Percentiles rank a stretch among this genome's conserved stretches.
Conservation (phyloP, 2,329 filamentous ascomycete species). For the Fusarium poae region DNA sequence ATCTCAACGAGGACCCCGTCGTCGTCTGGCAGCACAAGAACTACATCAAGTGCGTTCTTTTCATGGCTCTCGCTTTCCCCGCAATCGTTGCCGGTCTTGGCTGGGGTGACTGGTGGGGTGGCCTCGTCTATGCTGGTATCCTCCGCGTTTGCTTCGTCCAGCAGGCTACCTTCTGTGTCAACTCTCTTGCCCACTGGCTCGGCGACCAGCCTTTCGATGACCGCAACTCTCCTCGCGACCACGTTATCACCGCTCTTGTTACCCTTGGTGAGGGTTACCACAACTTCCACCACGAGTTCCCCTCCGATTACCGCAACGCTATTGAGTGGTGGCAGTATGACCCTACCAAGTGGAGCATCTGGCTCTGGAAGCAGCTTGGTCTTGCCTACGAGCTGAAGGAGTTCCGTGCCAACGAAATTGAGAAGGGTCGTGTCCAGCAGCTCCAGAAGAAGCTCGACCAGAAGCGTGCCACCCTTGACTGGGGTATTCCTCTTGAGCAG, state of each 20-base stretch:
- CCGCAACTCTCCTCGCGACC: constrained; percentile 90
- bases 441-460: constrained; percentile 93
- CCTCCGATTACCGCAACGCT: constrained; percentile 91
- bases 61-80: constrained; percentile 83
- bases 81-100: constrained; percentile 79
- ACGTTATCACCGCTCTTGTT: constrained; percentile 86
- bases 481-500: constrained; percentile 87
- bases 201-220: constrained; percentile 94
- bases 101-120: constrained; percentile 86
- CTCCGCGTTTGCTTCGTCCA: constrained; percentile 91
- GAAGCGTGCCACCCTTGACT: constrained; percentile 84
- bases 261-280: constrained; percentile 92
- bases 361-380: constrained; percentile 84
- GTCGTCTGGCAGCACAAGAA: constrained; percentile 90
- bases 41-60: constrained; percentile 83
- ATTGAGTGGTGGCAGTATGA: constrained; percentile 94
- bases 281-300: constrained; percentile 97
- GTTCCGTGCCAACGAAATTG: constrained; percentile 92
- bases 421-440: constrained; percentile 91
- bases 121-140: constrained; percentile 87
- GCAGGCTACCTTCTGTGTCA: constrained; percentile 94
- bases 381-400: constrained; percentile 90
- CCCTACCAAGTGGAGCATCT: constrained; percentile 91
- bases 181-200: constrained; percentile 90
- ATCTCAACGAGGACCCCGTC: constrained; percentile 86